Conservation (phyloP, 1,139 yeast species). For the Candida tunisiensis region DNA sequence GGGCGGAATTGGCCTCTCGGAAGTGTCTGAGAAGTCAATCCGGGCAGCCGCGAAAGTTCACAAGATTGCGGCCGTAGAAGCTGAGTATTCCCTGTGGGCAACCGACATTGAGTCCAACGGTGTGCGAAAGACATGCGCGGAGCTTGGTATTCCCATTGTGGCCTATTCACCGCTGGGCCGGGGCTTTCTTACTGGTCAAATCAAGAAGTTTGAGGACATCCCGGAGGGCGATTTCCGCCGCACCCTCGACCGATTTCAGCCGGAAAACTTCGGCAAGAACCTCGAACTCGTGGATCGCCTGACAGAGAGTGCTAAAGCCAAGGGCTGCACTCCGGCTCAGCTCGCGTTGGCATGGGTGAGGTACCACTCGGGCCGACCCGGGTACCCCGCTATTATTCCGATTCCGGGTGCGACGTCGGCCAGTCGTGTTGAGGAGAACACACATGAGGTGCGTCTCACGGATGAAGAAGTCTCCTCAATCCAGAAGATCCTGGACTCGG, state of each 20-base stretch:
- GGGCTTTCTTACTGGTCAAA: constrained; percentile 55
- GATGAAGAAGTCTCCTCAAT: too few relatives aligned
- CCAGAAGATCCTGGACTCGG: too few relatives aligned
- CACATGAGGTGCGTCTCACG: too few relatives aligned
- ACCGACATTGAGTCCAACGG: constrained; percentile 46
- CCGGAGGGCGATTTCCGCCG: constrained; percentile 39
- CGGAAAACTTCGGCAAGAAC: constrained; percentile 40
- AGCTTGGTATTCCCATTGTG: constrained; percentile 44
- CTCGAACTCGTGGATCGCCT: constrained; percentile 30
- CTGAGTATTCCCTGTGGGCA: constrained; percentile 57
- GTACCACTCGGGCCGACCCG: constrained; percentile 21
- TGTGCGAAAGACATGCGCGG: constrained; percentile 34
- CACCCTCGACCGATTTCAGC: constrained; percentile 39
- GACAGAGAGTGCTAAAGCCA: constrained; percentile 25
- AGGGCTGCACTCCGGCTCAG: constrained; percentile 40
- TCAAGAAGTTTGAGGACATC: constrained; percentile 27
- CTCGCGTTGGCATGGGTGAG: constrained; percentile 61
- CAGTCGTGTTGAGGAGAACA: constrained; percentile 43
- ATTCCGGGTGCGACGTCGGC: constrained; percentile 60
- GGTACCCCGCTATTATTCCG: constrained; percentile 47
- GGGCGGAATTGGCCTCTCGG: constrained; percentile 52
- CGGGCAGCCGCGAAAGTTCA: constrained; percentile 32
- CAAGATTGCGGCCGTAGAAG: constrained; percentile 53
- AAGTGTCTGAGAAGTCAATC: constrained; percentile 46
- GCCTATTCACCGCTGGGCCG: constrained; percentile 78